Evolutionary conservation across 257 asterid species (phyloP), one percentile per base, ranked within the genome.

Genomic region (Catharanthus roseus): DNA sequence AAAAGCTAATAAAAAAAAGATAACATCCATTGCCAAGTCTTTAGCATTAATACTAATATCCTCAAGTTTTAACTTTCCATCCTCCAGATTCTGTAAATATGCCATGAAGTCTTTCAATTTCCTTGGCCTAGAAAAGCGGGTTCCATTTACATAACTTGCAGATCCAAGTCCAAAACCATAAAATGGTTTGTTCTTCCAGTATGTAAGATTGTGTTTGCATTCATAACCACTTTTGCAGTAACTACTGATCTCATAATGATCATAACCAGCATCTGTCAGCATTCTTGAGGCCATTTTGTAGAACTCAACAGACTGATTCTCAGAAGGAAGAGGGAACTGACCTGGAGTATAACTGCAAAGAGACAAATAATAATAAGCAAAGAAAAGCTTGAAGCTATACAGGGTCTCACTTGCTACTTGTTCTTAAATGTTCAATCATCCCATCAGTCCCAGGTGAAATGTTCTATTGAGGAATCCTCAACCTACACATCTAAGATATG

Each of bases 171-270:
- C 97, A 64, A 91, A 93, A 57, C 87, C 99, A 23, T 88, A 91
- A 83, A 84, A 93, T 1, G 96, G 62, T 73, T 78, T 81, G 88
- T 81, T 85, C 76, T 85, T 86, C 99, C 99, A 93, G 85, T 93
- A 93, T 2, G 88, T 86, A 47, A 71, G 81, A 60, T 93, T 93
- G 91, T 93, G 99, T 78, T 85, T 86, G 88, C 97, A 91, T 36
- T 83, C 82, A 68, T 86, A 91, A 65, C 96, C 96, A 55, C 75
- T 79, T 80, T 79, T 91, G 88, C 93, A 74, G 85, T 89, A 91
- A 73, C 99, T 93, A 71, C 99, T 93, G 72, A 93, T 88, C 82
- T 93, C 99, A 16, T 91, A 93, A 76, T 93, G 99, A 58, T 86
- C 88, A 68, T 87, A 93, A 57, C 96, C 96, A 60, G 93, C 92